These are phyloP conservation scores for Hypoxylon cercidicola DNA, from an alignment of 495 filamentous ascomycete species.

Conservation along the genomic window DNA sequence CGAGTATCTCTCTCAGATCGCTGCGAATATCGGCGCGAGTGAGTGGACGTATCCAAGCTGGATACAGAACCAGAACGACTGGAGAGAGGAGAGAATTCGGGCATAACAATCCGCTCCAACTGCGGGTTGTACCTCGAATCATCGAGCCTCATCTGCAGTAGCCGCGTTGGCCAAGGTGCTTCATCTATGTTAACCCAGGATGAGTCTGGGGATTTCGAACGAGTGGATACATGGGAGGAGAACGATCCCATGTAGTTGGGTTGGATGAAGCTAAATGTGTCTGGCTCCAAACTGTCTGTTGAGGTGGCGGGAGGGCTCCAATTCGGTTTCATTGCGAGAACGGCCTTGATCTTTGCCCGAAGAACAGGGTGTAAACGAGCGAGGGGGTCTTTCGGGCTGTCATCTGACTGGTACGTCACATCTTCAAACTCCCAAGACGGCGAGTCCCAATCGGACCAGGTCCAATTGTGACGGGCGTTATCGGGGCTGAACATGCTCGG, in stretches of 20 bases:
- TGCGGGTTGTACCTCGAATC: not conserved
- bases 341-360: slow-evolving; percentile 6
- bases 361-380: slow-evolving; percentile 10
- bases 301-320: not conserved
- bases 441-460: slow-evolving; percentile 39
- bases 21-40: too few species aligned
- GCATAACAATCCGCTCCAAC: not conserved
- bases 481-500: slow-evolving; percentile 37
- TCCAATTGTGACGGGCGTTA: slow-evolving; percentile 33
- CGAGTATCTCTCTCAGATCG: not conserved
- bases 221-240: slow-evolving; percentile 7
- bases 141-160: not conserved
- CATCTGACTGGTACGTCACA: slow-evolving; percentile 24
- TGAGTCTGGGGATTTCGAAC: slow-evolving; percentile 18
- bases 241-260: too few species aligned
- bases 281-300: too few species aligned
- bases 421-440: slow-evolving; percentile 34
- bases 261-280: too few species aligned
- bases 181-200: slow-evolving; percentile 9
- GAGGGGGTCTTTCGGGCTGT: slow-evolving; percentile 17
- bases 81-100: slow-evolving; percentile 4
- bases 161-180: not conserved
- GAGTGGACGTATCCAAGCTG: slow-evolving; percentile 1
- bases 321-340: slow-evolving; percentile 13
- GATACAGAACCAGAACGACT: slow-evolving; percentile 6